Conservation (phyloP, 176 grass and related monocot genomes). For the Eragrostis curvula region DNA sequence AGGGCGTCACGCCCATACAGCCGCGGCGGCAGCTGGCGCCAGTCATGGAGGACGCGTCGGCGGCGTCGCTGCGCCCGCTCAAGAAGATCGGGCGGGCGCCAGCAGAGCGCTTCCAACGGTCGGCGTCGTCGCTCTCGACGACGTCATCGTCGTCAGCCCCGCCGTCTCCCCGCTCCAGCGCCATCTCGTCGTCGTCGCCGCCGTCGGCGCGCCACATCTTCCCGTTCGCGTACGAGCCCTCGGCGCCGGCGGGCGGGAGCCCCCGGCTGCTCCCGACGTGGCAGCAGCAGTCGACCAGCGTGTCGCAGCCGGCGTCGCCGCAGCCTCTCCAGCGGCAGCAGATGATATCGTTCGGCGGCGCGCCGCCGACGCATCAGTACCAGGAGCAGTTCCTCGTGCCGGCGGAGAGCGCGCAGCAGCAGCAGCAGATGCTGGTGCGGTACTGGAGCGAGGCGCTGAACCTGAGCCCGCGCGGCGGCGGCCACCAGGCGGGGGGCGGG, state of each 20-base stretch:
- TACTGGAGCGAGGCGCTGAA: conserved; percentile 88
- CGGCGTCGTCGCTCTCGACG: conserved; percentile 35
- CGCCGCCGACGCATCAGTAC: conserved; percentile 24
- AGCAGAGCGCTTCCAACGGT: conserved; percentile 50
- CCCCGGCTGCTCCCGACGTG: conserved; percentile 13
- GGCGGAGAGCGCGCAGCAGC: conserved; percentile 47
- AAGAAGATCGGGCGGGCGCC: conserved; percentile 69
- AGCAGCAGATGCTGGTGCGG: conserved; percentile 60
- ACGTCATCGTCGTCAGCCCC: conserved; percentile 46
- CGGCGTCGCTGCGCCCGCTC: conserved; percentile 47
- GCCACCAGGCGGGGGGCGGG: conserved; percentile 30
- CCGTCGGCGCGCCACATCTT: conserved; percentile 57
- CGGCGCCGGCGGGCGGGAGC: not conserved
- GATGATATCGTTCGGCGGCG: conserved; percentile 80
- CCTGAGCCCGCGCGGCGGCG: conserved; percentile 75
- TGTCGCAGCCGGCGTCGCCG: conserved; percentile 19
- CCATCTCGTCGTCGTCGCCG: conserved; percentile 10
- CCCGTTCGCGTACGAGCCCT: conserved; percentile 64
- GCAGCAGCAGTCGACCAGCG: conserved; percentile 14
- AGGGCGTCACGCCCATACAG: conserved; percentile 51
- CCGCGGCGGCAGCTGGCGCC: conserved; percentile 58
- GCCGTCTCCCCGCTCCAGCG: conserved; percentile 48
- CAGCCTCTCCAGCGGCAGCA: conserved; percentile 49
- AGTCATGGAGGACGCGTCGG: conserved; percentile 53
- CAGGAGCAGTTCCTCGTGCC: conserved; percentile 41